Percentiles rank a stretch among this genome's conserved stretches.
phyloP scores from a whole-genome alignment of 768 basidiomycete species.

The Lactifluus volemus region DNA sequence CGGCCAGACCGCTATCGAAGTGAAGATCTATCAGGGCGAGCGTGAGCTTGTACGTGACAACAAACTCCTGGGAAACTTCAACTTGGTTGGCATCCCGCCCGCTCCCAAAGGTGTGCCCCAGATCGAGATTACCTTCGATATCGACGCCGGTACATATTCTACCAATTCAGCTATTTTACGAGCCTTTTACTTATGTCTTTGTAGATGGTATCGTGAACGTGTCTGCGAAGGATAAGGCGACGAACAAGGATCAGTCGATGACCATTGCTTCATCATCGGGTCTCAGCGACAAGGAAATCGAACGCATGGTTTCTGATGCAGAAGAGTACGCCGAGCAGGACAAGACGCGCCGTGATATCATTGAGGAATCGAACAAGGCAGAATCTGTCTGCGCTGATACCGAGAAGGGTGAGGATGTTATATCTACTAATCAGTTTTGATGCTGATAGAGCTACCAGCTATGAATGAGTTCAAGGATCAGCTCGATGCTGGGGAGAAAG shows the following conservation, averaged over 20 bases:
- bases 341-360: conserved; percentile 77
- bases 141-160: conserved; percentile 69
- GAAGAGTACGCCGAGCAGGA: conserved; percentile 92
- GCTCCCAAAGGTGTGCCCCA: conserved; percentile 70
- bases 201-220: conserved; percentile 95
- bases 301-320: conserved; percentile 91
- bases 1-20: conserved; percentile 98
- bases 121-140: conserved; percentile 89
- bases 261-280: conserved; percentile 98
- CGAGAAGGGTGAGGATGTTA: conserved; percentile 64
- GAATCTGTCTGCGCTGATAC: conserved; percentile 92
- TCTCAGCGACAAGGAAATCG: conserved; percentile 92
- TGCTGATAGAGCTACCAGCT: conserved; percentile 35
- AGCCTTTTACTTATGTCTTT: conserved; percentile 6
- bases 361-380: conserved; percentile 95
- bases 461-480: conserved; percentile 98
- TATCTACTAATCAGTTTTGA: background rate
- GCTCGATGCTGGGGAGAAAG: conserved; percentile 84
- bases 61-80: conserved; percentile 99
- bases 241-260: conserved; percentile 86
- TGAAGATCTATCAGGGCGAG: conserved; percentile 99
- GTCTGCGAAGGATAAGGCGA: conserved; percentile 90
- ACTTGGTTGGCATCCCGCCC: conserved; percentile 93
- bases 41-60: conserved; percentile 98
- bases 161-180: background rate